Conservation (phyloP, 768 basidiomycete species). For the Trametes gibbosa region DNA sequence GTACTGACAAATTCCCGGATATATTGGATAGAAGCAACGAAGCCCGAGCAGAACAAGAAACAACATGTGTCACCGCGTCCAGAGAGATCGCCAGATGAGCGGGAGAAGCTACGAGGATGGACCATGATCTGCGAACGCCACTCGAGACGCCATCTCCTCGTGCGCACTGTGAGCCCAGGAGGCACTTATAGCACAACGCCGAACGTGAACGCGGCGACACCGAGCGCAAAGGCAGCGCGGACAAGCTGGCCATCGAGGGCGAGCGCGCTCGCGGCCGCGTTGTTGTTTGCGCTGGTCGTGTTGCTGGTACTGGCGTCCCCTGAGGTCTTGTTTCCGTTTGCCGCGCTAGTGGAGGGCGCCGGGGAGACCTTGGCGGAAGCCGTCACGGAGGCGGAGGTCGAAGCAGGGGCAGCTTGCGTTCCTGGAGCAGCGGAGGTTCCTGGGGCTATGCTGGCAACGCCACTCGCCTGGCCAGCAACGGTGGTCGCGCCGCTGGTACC, state of each 20-base stretch:
- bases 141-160: not conserved
- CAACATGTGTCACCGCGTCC: not conserved
- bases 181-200: conserved; percentile 18
- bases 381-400: conserved; percentile 1
- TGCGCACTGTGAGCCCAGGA: not conserved
- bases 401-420: not conserved
- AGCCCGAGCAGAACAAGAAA: not conserved
- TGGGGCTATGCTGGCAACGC: not conserved
- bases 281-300: conserved; percentile 3
- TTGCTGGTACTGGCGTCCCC: not conserved
- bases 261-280: conserved; percentile 15
- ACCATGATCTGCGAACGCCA: not conserved
- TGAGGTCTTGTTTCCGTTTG: not conserved
- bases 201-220: conserved; percentile 23
- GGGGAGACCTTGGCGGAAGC: not conserved
- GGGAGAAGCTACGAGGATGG: no score
- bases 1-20: not conserved
- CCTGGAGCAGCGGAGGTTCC: conserved; percentile 5
- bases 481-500: conserved; percentile 3
- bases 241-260: conserved; percentile 16
- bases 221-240: conserved; percentile 23
- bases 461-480: not conserved
- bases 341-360: not conserved
- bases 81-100: not conserved
- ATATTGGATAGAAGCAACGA: not conserved